Conservation (phyloP, 2,329 filamentous ascomycete genomes). For the Ambrosiella beaveri region DNA sequence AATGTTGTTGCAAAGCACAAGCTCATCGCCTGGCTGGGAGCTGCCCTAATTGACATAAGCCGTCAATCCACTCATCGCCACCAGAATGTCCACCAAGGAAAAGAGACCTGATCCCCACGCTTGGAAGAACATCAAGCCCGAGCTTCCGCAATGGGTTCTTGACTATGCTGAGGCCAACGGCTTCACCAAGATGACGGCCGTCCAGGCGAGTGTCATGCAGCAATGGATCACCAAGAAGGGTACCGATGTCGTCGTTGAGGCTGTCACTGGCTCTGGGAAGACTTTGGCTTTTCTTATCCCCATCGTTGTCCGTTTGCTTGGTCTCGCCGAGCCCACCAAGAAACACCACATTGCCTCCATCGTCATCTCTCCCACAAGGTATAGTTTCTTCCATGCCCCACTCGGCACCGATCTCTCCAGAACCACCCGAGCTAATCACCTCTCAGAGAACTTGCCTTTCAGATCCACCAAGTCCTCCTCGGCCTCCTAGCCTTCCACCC, state of each 20-base stretch:
- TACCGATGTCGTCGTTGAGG: slow-evolving; percentile 72
- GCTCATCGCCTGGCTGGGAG: background rate
- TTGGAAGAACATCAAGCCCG: slow-evolving; percentile 24
- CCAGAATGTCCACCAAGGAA: slow-evolving; percentile 14
- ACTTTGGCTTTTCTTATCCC: slow-evolving; percentile 76
- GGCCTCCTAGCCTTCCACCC: slow-evolving; percentile 69
- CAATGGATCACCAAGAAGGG: slow-evolving; percentile 70
- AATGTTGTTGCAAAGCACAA: background rate
- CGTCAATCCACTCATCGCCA: background rate
- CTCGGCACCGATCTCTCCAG: background rate
- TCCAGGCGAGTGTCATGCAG: slow-evolving; percentile 83
- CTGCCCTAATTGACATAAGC: background rate
- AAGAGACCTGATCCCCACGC: slow-evolving; percentile 29
- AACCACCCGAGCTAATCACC: background rate
- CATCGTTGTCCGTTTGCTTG: slow-evolving; percentile 63
- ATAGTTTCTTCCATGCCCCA: background rate
- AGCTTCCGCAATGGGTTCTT: slow-evolving; percentile 52
- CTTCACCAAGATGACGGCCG: slow-evolving; percentile 75
- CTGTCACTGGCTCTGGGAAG: slow-evolving; percentile 82
- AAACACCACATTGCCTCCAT: slow-evolving; percentile 82
- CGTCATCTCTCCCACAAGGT: slow-evolving; percentile 61
- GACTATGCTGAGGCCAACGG: slow-evolving; percentile 73
- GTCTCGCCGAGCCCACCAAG: slow-evolving; percentile 65
- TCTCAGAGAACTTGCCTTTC: slow-evolving; percentile 69
- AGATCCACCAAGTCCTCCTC: slow-evolving; percentile 69